Percentiles rank a stretch among this genome's conserved stretches.
Evolutionary conservation across 1,139 yeast species (phyloP).

Genomic region (Sugiyamaella castrensis): DNA sequence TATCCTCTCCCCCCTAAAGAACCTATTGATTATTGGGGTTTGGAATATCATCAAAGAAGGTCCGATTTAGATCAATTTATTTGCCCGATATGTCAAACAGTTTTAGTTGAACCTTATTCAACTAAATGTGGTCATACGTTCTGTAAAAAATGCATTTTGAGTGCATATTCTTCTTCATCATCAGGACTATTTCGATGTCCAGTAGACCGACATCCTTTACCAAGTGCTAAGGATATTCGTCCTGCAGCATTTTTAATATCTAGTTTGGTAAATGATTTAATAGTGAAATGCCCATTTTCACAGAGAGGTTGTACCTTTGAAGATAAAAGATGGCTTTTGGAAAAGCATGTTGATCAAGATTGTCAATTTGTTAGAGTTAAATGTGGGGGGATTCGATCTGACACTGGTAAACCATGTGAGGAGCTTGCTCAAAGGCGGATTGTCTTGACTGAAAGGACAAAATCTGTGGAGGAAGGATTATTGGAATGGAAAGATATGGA

Average conservation of each 20-base stretch:
- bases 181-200: constrained; percentile 50
- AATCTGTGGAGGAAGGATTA: neutral
- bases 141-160: constrained; percentile 30
- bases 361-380: constrained; percentile 53
- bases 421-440: constrained; percentile 26
- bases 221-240: constrained; percentile 43
- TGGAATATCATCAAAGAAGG: constrained; percentile 35
- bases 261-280: constrained; percentile 61
- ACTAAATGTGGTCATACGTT: constrained; percentile 41
- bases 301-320: constrained; percentile 57
- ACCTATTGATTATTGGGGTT: constrained; percentile 25
- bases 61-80: constrained; percentile 44
- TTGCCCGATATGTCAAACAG: constrained; percentile 39
- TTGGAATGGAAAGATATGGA: neutral
- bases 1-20: constrained; percentile 2
- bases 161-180: constrained; percentile 19
- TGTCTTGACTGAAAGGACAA: constrained; percentile 5
- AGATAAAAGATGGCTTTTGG: constrained; percentile 60
- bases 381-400: constrained; percentile 32
- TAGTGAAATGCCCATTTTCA: constrained; percentile 53
- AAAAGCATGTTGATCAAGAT: constrained; percentile 48
- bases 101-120: constrained; percentile 35
- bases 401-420: constrained; percentile 12
- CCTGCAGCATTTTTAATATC: constrained; percentile 62
- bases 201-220: constrained; percentile 54